Evolutionary conservation across 441 rosid species (phyloP).

Genomic region (Pelargonium citronellum): DNA sequence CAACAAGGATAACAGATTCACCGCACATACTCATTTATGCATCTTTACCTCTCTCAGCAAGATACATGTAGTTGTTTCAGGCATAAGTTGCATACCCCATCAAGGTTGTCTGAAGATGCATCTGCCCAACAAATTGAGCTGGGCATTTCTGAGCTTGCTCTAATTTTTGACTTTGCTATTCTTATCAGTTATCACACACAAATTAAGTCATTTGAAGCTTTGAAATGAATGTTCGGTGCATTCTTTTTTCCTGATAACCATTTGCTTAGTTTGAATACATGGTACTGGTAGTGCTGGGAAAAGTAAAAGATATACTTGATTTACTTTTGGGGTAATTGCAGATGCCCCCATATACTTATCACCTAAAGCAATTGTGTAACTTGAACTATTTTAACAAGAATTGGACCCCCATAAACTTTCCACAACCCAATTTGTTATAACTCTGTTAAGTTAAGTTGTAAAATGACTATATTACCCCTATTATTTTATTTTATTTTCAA

Average conservation of each 20-base stretch:
- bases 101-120: neutral
- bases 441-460: no score
- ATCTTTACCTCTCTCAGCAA: neutral
- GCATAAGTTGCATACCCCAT: neutral
- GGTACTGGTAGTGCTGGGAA: neutral
- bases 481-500: no score
- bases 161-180: neutral
- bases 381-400: no score
- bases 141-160: neutral
- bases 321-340: no score
- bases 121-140: neutral
- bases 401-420: no score
- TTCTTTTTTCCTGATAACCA: neutral
- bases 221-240: neutral
- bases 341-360: no score
- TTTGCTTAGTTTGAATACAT: neutral
- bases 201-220: neutral
- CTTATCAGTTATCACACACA: neutral
- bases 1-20: neutral
- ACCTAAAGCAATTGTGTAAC: no score
- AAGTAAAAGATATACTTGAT: neutral
- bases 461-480: no score
- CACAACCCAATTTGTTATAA: no score
- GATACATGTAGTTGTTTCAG: neutral
- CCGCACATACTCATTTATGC: neutral